A percentile compares a stretch with the other conserved stretches of the same genome.
phyloP scores from a whole-genome alignment of 768 basidiomycete species.

The Psilocybe subaeruginosa region DNA sequence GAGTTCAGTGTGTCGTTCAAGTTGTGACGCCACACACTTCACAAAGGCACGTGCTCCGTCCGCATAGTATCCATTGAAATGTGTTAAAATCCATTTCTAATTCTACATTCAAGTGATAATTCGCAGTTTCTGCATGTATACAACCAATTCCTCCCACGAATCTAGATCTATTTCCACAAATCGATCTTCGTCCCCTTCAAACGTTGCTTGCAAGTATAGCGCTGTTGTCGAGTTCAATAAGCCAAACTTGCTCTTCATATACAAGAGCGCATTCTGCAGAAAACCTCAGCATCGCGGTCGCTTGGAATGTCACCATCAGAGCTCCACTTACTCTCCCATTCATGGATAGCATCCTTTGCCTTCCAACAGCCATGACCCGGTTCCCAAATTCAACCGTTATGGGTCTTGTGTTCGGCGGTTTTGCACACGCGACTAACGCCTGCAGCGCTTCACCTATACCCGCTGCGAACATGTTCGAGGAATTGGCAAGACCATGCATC shows the following conservation, averaged over 20 bases:
- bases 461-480: slow-evolving; percentile 32
- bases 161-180: slow-evolving; percentile 39
- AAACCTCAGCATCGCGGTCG: background rate
- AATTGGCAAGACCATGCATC: slow-evolving; percentile 21
- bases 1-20: background rate
- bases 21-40: background rate
- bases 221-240: slow-evolving; percentile 32
- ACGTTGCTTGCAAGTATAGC: slow-evolving; percentile 30
- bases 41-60: slow-evolving; percentile 6
- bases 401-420: slow-evolving; percentile 25
- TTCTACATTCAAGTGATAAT: slow-evolving; percentile 22
- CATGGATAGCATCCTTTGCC: slow-evolving; percentile 33
- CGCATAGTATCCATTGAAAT: background rate
- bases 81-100: background rate
- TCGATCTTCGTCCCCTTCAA: slow-evolving; percentile 26
- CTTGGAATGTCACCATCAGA: background rate
- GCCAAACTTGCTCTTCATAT: slow-evolving; percentile 40
- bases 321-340: slow-evolving; percentile 31
- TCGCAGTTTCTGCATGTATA: slow-evolving; percentile 29
- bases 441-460: slow-evolving; percentile 36
- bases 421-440: slow-evolving; percentile 23
- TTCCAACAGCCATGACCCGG: slow-evolving; percentile 37
- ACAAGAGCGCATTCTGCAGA: slow-evolving; percentile 34
- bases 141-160: slow-evolving; percentile 39
- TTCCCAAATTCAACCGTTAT: slow-evolving; percentile 35